Percentiles rank a stretch among this genome's conserved stretches.
Evolutionary conservation across 169 alveolate genomes (phyloP).

Genomic region (Ichthyophthirius multifiliis): DNA sequence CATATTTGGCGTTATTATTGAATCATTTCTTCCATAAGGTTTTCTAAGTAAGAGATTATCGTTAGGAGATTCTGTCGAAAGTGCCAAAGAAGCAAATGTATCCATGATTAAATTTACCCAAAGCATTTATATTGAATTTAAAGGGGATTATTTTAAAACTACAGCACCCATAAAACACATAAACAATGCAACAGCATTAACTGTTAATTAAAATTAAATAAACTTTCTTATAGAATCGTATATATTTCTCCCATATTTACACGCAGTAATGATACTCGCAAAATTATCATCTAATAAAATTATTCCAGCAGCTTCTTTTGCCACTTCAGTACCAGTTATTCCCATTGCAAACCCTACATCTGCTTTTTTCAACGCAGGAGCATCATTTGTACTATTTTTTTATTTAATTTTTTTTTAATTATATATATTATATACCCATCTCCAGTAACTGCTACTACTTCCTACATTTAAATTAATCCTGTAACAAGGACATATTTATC

Average conservation of each 20-base stretch:
- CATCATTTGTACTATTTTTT: constrained; percentile 78
- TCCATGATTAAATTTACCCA: constrained; percentile 87
- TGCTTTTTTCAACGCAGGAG: constrained; percentile 90
- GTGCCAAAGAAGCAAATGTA: constrained; percentile 82
- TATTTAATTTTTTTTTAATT: not conserved
- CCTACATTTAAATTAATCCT: constrained; percentile 72
- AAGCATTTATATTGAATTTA: constrained; percentile 81
- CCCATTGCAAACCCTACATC: constrained; percentile 97
- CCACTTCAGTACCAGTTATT: constrained; percentile 90
- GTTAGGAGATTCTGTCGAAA: constrained; percentile 87
- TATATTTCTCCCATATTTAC: constrained; percentile 82
- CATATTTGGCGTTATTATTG: constrained; percentile 73
- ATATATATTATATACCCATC: constrained; percentile 65
- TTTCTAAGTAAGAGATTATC: constrained; percentile 56
- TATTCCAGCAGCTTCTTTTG: constrained; percentile 85
- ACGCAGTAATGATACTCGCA: constrained; percentile 75
- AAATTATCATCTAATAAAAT: constrained; percentile 82
- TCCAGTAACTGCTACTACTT: constrained; percentile 92
- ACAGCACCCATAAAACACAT: constrained; percentile 78
- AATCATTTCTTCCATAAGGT: constrained; percentile 68
- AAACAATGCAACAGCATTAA: constrained; percentile 71
- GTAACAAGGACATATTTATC: constrained; percentile 80
- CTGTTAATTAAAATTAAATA: constrained; percentile 81
- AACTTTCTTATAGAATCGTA: constrained; percentile 76
- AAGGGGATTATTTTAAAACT: constrained; percentile 74